Evolutionary conservation across 2,329 filamentous ascomycete species (phyloP).

Genomic region (Hymenoscyphus linearis): DNA sequence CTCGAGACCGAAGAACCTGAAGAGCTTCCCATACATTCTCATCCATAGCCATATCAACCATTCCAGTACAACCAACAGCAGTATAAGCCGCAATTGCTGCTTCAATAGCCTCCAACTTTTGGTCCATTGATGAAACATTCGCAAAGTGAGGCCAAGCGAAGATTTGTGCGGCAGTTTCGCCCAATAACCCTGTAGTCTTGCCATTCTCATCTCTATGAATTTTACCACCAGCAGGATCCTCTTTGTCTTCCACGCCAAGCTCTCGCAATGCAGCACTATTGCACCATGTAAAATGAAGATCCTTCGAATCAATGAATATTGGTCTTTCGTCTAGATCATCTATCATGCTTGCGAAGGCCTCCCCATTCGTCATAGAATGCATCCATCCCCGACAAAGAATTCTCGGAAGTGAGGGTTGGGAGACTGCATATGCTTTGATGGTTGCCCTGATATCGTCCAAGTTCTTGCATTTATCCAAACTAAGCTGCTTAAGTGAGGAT

Average conservation of each 20-base stretch:
- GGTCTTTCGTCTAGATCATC: slow-evolving; percentile 47
- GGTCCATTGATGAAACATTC: slow-evolving; percentile 41
- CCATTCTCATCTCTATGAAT: slow-evolving; percentile 46
- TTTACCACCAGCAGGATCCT: slow-evolving; percentile 36
- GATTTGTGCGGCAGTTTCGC: slow-evolving; percentile 48
- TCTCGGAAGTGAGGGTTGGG: slow-evolving; percentile 40
- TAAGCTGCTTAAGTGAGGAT: slow-evolving; percentile 47
- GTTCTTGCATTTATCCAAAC: slow-evolving; percentile 41
- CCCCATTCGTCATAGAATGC: slow-evolving; percentile 48
- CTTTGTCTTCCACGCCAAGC: slow-evolving; percentile 36
- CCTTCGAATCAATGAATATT: slow-evolving; percentile 52
- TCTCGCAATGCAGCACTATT: slow-evolving; percentile 47
- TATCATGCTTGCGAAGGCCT: slow-evolving; percentile 44
- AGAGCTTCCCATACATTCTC: slow-evolving; percentile 49
- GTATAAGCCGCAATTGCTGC: slow-evolving; percentile 45
- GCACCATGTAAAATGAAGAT: slow-evolving; percentile 52
- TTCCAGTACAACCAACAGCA: slow-evolving; percentile 46
- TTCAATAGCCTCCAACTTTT: slow-evolving; percentile 42
- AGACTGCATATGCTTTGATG: slow-evolving; percentile 41
- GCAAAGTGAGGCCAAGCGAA: slow-evolving; percentile 52
- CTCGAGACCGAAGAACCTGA: slow-evolving; percentile 35
- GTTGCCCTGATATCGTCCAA: slow-evolving; percentile 44
- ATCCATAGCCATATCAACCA: slow-evolving; percentile 56
- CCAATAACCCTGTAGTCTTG: slow-evolving; percentile 45
- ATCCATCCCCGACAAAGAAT: slow-evolving; percentile 52